Percentiles rank a stretch among this genome's conserved stretches.
Conservation (phyloP, 306 rosid species). For the Spatholobus suberectus region DNA sequence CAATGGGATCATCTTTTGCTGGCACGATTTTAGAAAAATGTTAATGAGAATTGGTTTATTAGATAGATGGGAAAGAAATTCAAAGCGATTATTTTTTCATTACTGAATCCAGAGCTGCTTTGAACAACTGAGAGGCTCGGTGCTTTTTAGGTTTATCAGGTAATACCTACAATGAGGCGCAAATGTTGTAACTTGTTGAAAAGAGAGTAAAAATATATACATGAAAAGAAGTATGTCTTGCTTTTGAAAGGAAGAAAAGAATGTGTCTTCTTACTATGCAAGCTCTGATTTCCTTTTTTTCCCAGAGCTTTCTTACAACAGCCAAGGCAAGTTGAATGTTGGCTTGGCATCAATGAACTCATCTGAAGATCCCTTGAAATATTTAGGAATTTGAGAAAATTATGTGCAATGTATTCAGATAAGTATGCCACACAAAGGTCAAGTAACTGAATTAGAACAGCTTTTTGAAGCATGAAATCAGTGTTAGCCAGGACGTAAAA, state of each 20-base stretch:
- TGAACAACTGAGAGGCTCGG: constrained; percentile 71
- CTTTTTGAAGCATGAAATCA: constrained; percentile 39
- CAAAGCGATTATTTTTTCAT: constrained; percentile 22
- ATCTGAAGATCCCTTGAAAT: constrained; percentile 99
- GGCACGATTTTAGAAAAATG: constrained; percentile 5
- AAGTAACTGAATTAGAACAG: constrained; percentile 44
- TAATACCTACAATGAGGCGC: too few species aligned
- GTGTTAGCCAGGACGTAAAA: constrained; percentile 9
- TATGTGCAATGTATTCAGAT: constrained; percentile 50
- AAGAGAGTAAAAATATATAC: not conserved
- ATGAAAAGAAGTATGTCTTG: constrained; percentile 16
- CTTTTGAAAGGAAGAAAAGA: constrained; percentile 26
- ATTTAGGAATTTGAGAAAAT: constrained; percentile 85
- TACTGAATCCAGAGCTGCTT: constrained; percentile 85
- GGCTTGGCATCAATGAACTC: constrained; percentile 95
- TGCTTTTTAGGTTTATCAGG: too few species aligned
- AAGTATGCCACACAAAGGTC: constrained; percentile 38
- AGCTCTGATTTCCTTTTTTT: constrained; percentile 65
- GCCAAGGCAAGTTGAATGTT: constrained; percentile 87
- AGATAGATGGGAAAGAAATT: constrained; percentile 6
- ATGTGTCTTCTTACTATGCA: constrained; percentile 67
- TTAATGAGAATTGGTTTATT: not conserved
- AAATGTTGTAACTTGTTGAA: constrained; percentile 28
- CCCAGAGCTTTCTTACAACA: constrained; percentile 83
- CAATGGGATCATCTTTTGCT: constrained; percentile 10